phyloP scores from a whole-genome alignment of 148 eudicot genomes.

The Vaccinium corymbosum region DNA sequence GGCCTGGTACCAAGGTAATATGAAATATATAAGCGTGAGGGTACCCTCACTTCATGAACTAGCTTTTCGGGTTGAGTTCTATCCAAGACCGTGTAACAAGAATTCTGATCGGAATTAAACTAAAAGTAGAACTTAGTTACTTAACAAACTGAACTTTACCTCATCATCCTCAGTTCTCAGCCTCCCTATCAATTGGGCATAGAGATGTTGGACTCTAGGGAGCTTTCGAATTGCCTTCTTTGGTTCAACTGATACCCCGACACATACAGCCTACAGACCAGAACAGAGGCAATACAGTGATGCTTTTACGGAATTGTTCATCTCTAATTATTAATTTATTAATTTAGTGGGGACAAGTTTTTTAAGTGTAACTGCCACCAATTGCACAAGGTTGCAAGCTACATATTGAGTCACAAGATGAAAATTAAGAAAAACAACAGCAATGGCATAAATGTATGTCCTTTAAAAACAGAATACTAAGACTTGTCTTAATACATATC shows the following conservation, averaged over 20 bases:
- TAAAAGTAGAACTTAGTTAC: not conserved
- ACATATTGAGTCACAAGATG: not conserved
- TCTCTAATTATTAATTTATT: not conserved
- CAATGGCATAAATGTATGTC: not conserved
- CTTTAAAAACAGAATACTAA: not conserved
- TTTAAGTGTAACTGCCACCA: not conserved
- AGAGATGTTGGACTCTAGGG: slow-evolving; percentile 89
- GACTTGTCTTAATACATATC: not conserved
- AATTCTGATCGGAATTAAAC: not conserved
- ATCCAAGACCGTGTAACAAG: too few species aligned
- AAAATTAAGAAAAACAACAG: not conserved
- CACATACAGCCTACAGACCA: slow-evolving; percentile 60
- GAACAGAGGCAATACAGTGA: not conserved
- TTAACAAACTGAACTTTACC: slow-evolving; percentile 36
- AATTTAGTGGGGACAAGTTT: not conserved
- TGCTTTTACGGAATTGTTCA: not conserved
- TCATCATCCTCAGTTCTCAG: slow-evolving; percentile 87
- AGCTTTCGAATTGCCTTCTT: slow-evolving; percentile 81
- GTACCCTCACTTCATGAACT: too few species aligned
- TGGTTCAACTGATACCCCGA: slow-evolving; percentile 62
- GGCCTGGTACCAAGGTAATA: too few species aligned
- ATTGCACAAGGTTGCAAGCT: not conserved
- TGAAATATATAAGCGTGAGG: too few species aligned
- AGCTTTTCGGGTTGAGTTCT: too few species aligned
- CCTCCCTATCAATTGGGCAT: slow-evolving; percentile 66